phyloP scores from a whole-genome alignment of 1,284 basidiomycete genomes.

The Puccinia polysora region DNA sequence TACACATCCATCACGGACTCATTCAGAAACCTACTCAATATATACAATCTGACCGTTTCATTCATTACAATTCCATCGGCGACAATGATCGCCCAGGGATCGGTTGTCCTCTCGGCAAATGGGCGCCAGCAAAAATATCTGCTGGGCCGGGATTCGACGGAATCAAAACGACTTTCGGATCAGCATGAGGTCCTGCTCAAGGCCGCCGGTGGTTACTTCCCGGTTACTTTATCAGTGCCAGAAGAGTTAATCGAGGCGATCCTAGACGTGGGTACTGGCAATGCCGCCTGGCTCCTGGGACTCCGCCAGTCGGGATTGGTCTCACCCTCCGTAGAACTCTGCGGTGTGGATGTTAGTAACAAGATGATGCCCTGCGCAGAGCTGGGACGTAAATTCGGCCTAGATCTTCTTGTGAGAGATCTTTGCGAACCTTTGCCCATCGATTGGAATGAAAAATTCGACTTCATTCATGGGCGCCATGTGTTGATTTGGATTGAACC shows the following conservation, averaged over 20 bases:
- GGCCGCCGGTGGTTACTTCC: constrained; percentile 12
- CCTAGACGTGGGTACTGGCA: no score
- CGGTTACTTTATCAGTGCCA: neutral
- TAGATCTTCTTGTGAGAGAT: neutral
- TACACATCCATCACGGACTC: no score
- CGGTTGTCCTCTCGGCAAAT: no score
- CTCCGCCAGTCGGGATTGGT: constrained; percentile 4
- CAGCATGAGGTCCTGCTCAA: constrained; percentile 12
- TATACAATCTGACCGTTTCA: no score
- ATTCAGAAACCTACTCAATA: no score
- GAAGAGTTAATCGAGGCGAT: neutral
- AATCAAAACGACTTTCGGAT: neutral
- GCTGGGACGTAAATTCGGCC: neutral
- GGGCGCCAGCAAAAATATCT: no score
- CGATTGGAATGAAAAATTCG: constrained; percentile 16
- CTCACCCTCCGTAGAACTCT: neutral
- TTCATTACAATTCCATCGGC: no score
- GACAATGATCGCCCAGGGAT: no score
- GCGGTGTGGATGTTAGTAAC: no score
- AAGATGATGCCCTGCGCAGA: neutral
- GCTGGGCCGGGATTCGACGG: no score
- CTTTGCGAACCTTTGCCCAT: neutral
- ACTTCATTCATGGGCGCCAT: constrained; percentile 10
- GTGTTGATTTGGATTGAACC: constrained; percentile 17
- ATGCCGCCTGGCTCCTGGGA: no score